A percentile compares a stretch with the other conserved stretches of the same genome.
These are phyloP conservation scores for Epicoccum nigrum DNA, from an alignment of 2,329 filamentous ascomycete species.

Conservation along the genomic window DNA sequence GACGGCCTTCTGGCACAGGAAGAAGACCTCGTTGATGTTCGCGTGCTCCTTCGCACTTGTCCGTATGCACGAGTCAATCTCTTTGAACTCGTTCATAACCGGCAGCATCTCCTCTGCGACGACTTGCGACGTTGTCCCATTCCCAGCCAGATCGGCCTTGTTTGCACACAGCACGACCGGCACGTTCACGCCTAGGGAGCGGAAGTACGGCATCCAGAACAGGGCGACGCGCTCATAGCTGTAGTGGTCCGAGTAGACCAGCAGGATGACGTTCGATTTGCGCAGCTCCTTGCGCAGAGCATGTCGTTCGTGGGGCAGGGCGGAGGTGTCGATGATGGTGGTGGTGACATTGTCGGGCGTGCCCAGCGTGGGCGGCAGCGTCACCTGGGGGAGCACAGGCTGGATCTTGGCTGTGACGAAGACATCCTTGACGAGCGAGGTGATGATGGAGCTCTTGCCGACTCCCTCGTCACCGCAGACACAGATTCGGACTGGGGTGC, in stretches of 20 bases:
- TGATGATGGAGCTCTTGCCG: conserved; percentile 68
- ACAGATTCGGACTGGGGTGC: conserved; percentile 77
- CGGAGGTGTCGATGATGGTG: conserved; percentile 96
- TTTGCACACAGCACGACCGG: conserved; percentile 96
- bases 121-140: conserved; percentile 79
- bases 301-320: conserved; percentile 88
- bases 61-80: conserved; percentile 97
- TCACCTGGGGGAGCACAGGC: conserved; percentile 90
- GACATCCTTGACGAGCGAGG: conserved; percentile 94
- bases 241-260: conserved; percentile 98
- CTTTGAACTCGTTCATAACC: conserved; percentile 97
- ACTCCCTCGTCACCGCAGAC: conserved; percentile 91
- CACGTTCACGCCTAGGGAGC: conserved; percentile 96
- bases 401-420: conserved; percentile 97
- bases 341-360: conserved; percentile 97
- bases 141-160: conserved; percentile 85
- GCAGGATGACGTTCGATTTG: conserved; percentile 94
- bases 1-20: conserved; percentile 96
- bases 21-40: conserved; percentile 94
- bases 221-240: conserved; percentile 96
- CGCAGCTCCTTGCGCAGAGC: conserved; percentile 92
- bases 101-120: conserved; percentile 97
- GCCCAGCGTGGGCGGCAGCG: conserved; percentile 88
- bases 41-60: conserved; percentile 90
- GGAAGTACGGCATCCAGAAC: conserved; percentile 99